These are phyloP conservation scores for Crithidia fasciculata DNA, from an alignment of 208 protist genomes.

Conservation along the genomic window DNA sequence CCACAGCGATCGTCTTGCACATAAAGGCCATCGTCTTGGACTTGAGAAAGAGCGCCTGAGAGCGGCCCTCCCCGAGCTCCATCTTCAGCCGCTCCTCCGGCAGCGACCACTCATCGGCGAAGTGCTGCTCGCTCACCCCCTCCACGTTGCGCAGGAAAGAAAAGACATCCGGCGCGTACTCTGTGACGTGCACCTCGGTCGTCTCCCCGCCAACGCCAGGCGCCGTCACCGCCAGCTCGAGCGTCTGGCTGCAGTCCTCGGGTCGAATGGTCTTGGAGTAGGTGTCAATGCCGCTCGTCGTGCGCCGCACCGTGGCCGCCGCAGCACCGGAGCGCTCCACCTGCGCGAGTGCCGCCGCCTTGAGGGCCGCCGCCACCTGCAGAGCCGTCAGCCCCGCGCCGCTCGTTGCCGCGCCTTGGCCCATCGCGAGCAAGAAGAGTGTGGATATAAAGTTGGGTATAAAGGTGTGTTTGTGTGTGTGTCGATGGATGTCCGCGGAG, in stretches of 20 bases:
- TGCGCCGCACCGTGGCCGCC: constrained; percentile 12
- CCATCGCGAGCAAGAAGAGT: constrained; percentile 16
- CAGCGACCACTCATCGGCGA: constrained; percentile 77
- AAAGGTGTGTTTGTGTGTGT: constrained; percentile 1
- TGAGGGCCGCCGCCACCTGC: constrained; percentile 68
- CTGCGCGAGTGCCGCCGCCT: constrained; percentile 25
- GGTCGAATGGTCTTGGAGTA: constrained; percentile 20
- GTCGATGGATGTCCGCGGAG: not conserved
- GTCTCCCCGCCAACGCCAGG: constrained; percentile 3
- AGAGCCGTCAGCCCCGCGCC: constrained; percentile 65
- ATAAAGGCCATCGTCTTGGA: constrained; percentile 81
- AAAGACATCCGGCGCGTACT: constrained; percentile 84
- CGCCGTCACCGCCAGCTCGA: constrained; percentile 28
- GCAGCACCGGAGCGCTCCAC: constrained; percentile 28
- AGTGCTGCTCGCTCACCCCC: constrained; percentile 52
- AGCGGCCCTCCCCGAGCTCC: constrained; percentile 80
- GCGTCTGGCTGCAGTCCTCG: constrained; percentile 35
- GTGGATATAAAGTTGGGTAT: not conserved
- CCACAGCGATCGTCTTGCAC: constrained; percentile 82
- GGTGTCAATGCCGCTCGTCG: constrained; percentile 17
- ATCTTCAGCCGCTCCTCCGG: constrained; percentile 59
- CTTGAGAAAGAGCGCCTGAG: constrained; percentile 83
- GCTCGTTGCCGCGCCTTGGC: constrained; percentile 68
- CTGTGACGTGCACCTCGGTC: constrained; percentile 49
- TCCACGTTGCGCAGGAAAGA: constrained; percentile 57